Base-by-base conservation (phyloP, 2,329 filamentous ascomycete species). In the Colletotrichum sp. region DNA sequence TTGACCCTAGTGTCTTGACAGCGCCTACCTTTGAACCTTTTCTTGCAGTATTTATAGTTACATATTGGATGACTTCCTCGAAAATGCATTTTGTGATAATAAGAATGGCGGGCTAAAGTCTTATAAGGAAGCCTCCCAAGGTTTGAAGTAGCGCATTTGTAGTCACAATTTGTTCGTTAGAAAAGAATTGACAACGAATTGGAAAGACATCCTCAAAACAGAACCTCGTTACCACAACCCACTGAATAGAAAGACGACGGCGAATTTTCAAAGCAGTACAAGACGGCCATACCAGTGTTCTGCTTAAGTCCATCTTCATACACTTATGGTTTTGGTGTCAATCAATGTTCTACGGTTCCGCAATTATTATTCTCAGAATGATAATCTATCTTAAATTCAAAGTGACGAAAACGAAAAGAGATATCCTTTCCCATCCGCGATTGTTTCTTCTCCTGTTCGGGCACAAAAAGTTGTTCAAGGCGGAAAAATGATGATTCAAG, bases 261-360 rank as follows among this genome's bases (percentile, higher is more conserved):
- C 18, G 10, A 18, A 43, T 1, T 43, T n/a, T 43, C 32, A 12
- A 13, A 15, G 12, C 6, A 15, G 6, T 1, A 34, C 5, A 13
- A 34, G 12, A 15, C 32, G 3, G 12, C 12, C 1, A 2, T 6
- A 34, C 12, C 12, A 13, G 12, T 15, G 2, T 13, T 2, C 12
- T 15, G 12, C 32, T 34, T 12, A 6, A n/a, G 9, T 18, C 18
- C 9, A 10, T 43, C 9, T 5, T 12, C 18, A 43, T 39, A 6
- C 18, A 10, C 39, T n/a, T 12, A 43, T 0, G 3, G 3, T 4
- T 43, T n/a, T 2, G 1, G 9, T 12, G 4, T 10, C 9, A 10
- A 43, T 12, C 9, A 43, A 43, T 12, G 5, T 3, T 43, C 5
- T 12, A 12, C 5, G 9, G 9, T 43, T 43, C 5, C 6, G 18